phyloP scores from a whole-genome alignment of 306 rosid genomes.

The Sindora glabra region DNA sequence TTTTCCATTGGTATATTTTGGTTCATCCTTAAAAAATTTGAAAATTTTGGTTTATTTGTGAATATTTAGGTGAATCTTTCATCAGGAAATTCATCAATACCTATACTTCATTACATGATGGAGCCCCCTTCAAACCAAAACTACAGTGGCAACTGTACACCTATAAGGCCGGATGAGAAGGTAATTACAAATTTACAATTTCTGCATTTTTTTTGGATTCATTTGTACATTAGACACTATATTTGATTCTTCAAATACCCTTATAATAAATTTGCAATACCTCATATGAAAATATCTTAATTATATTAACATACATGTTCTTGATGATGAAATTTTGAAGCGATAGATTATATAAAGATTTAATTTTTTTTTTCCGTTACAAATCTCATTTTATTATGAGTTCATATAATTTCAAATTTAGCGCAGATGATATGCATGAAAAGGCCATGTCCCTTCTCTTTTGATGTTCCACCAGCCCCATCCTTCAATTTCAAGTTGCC shows the following conservation, averaged over 20 bases:
- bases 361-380: not conserved
- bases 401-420: not conserved
- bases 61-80: constrained; percentile 53
- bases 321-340: too few species aligned
- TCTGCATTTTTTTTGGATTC: not conserved
- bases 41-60: constrained; percentile 14
- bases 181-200: constrained; percentile 33
- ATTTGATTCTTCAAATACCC: too few species aligned
- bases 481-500: constrained; percentile 32
- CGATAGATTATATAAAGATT: too few species aligned
- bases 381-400: not conserved
- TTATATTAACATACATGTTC: not conserved
- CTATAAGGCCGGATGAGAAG: constrained; percentile 37
- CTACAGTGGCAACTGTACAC: constrained; percentile 22
- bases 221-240: not conserved
- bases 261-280: too few species aligned
- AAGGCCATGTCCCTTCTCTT: constrained; percentile 56
- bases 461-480: constrained; percentile 32
- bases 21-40: too few species aligned
- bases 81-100: constrained; percentile 35
- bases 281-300: too few species aligned
- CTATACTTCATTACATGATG: constrained; percentile 28
- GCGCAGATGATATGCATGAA: constrained; percentile 56
- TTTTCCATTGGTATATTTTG: too few species aligned
- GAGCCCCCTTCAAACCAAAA: constrained; percentile 99